Percentiles rank a stretch among this genome's conserved stretches.
Evolutionary conservation across 2,329 filamentous ascomycete genomes (phyloP).

Genomic region (Aspergillus versicolor): DNA sequence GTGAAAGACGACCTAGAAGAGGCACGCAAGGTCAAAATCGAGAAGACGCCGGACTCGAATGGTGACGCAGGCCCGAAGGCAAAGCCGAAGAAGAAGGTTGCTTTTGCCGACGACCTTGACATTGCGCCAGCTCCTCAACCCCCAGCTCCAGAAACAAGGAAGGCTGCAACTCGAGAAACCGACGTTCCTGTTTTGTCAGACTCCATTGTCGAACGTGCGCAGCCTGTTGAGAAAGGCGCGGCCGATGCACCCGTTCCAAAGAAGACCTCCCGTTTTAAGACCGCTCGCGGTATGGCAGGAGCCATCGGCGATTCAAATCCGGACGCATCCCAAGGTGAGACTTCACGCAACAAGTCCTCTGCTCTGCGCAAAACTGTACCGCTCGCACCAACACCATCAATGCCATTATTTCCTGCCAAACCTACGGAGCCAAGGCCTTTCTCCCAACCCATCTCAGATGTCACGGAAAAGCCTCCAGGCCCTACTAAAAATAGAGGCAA

Average conservation of each 20-base stretch:
- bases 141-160: conserved; percentile 25
- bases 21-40: conserved; percentile 24
- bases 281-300: conserved; percentile 25
- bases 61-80: conserved; percentile 20
- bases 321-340: conserved; percentile 13
- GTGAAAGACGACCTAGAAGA: conserved; percentile 31
- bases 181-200: conserved; percentile 40
- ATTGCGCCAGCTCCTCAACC: conserved; percentile 56
- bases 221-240: conserved; percentile 19
- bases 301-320: conserved; percentile 5
- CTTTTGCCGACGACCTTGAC: conserved; percentile 75
- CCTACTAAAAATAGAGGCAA: conserved; percentile 46
- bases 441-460: conserved; percentile 36
- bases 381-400: conserved; percentile 21
- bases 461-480: conserved; percentile 17
- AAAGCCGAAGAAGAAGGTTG: conserved; percentile 64
- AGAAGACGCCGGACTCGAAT: conserved; percentile 19
- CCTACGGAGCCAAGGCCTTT: conserved; percentile 38
- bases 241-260: conserved; percentile 28
- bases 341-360: conserved; percentile 21
- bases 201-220: conserved; percentile 45
- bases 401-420: conserved; percentile 40
- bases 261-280: conserved; percentile 47
- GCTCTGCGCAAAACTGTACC: conserved; percentile 23
- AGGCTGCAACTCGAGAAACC: conserved; percentile 26